Conservation (phyloP, 148 eudicot species). For the Fagopyrum tataricum region DNA sequence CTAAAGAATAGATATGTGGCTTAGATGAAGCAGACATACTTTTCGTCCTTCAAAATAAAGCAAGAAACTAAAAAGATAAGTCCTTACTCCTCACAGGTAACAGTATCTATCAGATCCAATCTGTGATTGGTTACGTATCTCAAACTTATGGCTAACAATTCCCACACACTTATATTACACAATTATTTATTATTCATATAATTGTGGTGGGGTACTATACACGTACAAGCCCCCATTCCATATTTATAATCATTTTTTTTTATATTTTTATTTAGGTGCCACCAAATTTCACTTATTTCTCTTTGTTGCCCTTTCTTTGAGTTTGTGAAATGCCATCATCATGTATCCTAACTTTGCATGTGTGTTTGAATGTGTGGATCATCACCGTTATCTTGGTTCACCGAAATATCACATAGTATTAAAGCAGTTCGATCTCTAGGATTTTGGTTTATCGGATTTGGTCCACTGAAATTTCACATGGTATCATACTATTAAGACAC, state of each 20-base stretch:
- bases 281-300: not conserved
- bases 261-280: not conserved
- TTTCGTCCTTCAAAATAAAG: not conserved
- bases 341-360: no score
- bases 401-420: no score
- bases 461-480: no score
- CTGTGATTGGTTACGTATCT: conserved; percentile 9
- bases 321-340: no score
- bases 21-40: not conserved
- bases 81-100: not conserved
- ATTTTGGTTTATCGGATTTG: no score
- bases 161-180: not conserved
- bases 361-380: no score
- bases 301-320: not conserved
- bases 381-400: no score
- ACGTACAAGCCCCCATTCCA: not conserved
- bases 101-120: not conserved
- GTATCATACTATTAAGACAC: no score
- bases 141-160: conserved; percentile 1
- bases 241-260: no score
- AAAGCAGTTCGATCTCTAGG: no score
- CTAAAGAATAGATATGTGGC: not conserved
- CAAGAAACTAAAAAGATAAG: not conserved
- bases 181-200: not conserved
- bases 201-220: not conserved